A percentile compares a stretch with the other conserved stretches of the same genome.
These are phyloP conservation scores for Glycine tomentella DNA, from an alignment of 306 rosid genomes.

Conservation along the genomic window DNA sequence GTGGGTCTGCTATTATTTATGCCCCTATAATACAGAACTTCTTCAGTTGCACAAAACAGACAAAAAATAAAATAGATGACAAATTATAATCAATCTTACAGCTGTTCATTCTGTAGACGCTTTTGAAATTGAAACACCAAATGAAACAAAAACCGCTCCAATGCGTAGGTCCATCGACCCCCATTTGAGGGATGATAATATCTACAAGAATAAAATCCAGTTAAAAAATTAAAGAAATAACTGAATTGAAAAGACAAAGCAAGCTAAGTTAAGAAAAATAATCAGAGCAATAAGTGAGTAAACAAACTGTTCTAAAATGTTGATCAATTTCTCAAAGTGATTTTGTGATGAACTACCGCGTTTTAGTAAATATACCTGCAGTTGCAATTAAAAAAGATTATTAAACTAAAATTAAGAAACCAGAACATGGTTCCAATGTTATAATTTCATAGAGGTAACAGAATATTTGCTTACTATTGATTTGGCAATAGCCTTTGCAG, in stretches of 20 bases:
- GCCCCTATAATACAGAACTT: slow-evolving; percentile 63
- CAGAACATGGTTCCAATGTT: slow-evolving; percentile 31
- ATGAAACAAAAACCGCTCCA: slow-evolving; percentile 85
- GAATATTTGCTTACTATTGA: slow-evolving; percentile 75
- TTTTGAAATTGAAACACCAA: slow-evolving; percentile 87
- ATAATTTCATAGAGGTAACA: slow-evolving; percentile 33
- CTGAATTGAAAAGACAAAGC: slow-evolving; percentile 33
- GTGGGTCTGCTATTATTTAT: slow-evolving; percentile 49
- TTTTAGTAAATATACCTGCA: slow-evolving; percentile 87
- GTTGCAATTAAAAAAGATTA: slow-evolving; percentile 46
- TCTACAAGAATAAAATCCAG: slow-evolving; percentile 56
- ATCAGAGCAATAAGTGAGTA: slow-evolving; percentile 52
- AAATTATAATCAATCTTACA: slow-evolving; percentile 61
- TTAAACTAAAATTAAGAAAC: slow-evolving; percentile 40
- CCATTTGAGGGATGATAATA: slow-evolving; percentile 99
- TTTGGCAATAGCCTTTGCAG: slow-evolving; percentile 91
- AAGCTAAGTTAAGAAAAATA: slow-evolving; percentile 15
- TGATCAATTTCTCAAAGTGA: slow-evolving; percentile 92
- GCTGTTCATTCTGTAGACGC: slow-evolving; percentile 84
- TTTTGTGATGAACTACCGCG: slow-evolving; percentile 76
- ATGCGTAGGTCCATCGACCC: slow-evolving; percentile 96
- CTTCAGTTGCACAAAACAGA: slow-evolving; percentile 51
- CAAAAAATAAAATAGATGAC: slow-evolving; percentile 32
- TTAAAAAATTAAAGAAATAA: slow-evolving; percentile 35
- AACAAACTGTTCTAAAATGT: slow-evolving; percentile 98